A percentile compares a stretch with the other conserved stretches of the same genome.
These are phyloP conservation scores for Citrus medica DNA, from an alignment of 345 rosid genomes.

Conservation along the genomic window DNA sequence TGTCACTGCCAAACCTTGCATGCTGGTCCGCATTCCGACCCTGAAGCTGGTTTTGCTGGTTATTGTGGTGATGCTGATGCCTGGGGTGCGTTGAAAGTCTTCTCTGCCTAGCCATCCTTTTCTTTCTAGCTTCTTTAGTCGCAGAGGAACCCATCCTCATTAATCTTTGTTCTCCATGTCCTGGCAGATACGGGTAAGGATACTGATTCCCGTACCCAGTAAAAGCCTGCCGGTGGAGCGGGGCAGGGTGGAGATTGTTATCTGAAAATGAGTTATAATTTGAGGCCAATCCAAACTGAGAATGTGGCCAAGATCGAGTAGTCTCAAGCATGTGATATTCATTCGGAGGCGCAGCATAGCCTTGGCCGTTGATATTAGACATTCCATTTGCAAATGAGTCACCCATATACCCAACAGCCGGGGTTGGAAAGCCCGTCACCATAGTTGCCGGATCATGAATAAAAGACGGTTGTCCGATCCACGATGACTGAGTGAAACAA, in stretches of 20 bases:
- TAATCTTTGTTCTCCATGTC: conserved; percentile 46
- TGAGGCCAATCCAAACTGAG: conserved; percentile 42
- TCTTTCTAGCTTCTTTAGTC: conserved; percentile 93
- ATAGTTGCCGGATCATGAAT: conserved; percentile 26
- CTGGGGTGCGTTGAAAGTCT: conserved; percentile 57
- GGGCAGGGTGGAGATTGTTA: conserved; percentile 23
- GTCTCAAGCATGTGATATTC: conserved; percentile 46
- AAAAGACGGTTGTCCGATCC: conserved; percentile 42
- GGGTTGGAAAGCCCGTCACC: conserved; percentile 31
- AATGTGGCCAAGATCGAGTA: conserved; percentile 42
- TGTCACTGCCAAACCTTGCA: conserved; percentile 38
- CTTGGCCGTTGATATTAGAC: conserved; percentile 23
- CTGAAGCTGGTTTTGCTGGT: conserved; percentile 40
- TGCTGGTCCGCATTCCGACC: conserved; percentile 31
- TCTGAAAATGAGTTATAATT: conserved; percentile 30
- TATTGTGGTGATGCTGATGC: conserved; percentile 25
- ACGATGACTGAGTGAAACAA: conserved; percentile 40
- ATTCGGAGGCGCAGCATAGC: conserved; percentile 26
- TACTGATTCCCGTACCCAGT: conserved; percentile 55
- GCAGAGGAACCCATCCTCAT: conserved; percentile 68
- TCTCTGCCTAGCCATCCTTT: conserved; percentile 96
- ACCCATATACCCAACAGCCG: conserved; percentile 35
- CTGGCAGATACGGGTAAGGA: conserved; percentile 42
- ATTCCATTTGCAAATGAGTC: conserved; percentile 37
- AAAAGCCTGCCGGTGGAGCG: conserved; percentile 34